Evolutionary conservation across 73 alveolate species (phyloP).

Genomic region (Stentor coeruleus): DNA sequence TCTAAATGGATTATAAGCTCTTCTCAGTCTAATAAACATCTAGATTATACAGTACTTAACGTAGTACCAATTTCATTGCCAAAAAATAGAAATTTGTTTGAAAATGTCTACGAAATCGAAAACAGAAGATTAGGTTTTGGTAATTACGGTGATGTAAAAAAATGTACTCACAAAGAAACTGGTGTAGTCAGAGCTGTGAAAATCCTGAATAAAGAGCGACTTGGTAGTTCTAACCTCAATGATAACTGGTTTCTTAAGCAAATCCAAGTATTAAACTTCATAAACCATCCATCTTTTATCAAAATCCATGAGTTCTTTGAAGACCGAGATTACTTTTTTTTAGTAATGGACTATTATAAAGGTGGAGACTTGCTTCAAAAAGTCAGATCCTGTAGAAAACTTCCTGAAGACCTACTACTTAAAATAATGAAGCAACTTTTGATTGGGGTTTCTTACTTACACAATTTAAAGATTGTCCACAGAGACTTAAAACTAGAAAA

Average conservation of each 20-base stretch:
- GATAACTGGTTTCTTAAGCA: not conserved
- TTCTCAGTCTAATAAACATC: too few relatives aligned
- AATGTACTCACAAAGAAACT: too few relatives aligned
- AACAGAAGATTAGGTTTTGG: too few relatives aligned
- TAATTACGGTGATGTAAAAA: too few relatives aligned
- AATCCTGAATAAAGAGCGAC: not conserved
- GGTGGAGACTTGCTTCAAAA: conserved; percentile 6
- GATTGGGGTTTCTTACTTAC: not conserved
- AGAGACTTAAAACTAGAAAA: not conserved
- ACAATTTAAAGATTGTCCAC: not conserved
- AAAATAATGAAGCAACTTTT: not conserved
- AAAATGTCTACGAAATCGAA: too few relatives aligned
- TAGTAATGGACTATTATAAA: not conserved
- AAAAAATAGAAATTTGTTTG: too few relatives aligned
- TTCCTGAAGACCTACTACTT: not conserved
- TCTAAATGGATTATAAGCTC: too few relatives aligned
- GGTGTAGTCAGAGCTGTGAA: conserved; percentile 59
- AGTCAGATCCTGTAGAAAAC: not conserved
- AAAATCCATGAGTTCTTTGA: not conserved
- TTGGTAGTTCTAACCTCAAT: not conserved
- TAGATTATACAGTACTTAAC: too few relatives aligned
- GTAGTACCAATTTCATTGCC: too few relatives aligned
- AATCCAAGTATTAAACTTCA: not conserved
- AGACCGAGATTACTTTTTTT: not conserved
- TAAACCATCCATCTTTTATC: not conserved